Evolutionary conservation across 225 moss, liverwort and hornwort species (phyloP).

Genomic region (Neckera pumila): DNA sequence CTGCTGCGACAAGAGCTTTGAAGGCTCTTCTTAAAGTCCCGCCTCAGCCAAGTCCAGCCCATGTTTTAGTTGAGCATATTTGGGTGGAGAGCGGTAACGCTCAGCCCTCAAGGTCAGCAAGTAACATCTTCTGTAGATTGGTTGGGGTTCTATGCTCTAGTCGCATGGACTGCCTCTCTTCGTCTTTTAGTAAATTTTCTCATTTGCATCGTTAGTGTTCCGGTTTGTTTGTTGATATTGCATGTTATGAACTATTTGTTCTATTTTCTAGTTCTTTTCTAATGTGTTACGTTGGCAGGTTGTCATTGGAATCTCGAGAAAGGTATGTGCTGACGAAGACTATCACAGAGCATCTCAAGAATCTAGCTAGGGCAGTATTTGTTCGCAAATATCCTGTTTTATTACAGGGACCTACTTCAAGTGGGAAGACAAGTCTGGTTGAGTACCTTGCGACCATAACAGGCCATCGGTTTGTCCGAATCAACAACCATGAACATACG

Average conservation of each 20-base stretch:
- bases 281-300: conserved; percentile 14
- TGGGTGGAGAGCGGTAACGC: conserved; percentile 83
- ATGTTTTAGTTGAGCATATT: conserved; percentile 88
- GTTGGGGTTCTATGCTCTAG: not conserved
- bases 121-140: not conserved
- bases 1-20: conserved; percentile 50
- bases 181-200: not conserved
- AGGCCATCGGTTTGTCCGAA: conserved; percentile 86
- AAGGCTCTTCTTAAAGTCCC: conserved; percentile 86
- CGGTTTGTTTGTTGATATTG: not conserved
- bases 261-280: not conserved
- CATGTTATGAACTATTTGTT: not conserved
- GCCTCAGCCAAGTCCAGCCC: conserved; percentile 59
- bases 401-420: conserved; percentile 96
- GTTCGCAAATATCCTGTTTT: conserved; percentile 86
- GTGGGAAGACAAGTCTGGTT: conserved; percentile 97
- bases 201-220: not conserved
- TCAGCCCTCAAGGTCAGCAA: conserved; percentile 38
- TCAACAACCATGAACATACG: conserved; percentile 97
- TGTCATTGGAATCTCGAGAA: conserved; percentile 47
- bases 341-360: conserved; percentile 85
- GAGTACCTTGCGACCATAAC: conserved; percentile 77
- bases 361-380: conserved; percentile 90
- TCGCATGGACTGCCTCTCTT: not conserved
- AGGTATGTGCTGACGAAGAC: conserved; percentile 82